phyloP scores from a whole-genome alignment of 805 yeast species.

The Yarrowia keelungensis region DNA sequence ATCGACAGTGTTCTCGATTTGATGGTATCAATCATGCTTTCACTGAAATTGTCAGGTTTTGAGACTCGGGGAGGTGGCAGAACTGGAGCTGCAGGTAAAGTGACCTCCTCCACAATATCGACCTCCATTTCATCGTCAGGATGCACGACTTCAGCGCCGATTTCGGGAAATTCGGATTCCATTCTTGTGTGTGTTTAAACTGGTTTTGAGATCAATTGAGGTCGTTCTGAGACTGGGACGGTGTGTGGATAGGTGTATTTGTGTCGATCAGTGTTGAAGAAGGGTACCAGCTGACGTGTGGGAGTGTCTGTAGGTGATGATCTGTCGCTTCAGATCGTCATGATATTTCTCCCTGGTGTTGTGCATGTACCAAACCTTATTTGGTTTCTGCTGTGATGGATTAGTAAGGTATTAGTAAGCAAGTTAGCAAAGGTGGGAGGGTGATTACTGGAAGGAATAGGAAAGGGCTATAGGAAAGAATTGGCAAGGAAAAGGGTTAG shows the following conservation, averaged over 20 bases:
- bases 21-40: conserved; percentile 1
- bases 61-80: conserved; percentile 3
- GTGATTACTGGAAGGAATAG: no score
- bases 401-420: neutral
- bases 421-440: neutral
- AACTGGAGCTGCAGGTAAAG: conserved; percentile 1
- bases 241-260: no score
- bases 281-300: neutral
- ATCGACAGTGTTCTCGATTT: conserved; percentile 46
- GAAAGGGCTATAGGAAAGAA: no score
- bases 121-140: conserved; percentile 16
- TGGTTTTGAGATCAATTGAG: no score
- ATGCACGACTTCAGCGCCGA: neutral
- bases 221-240: no score
- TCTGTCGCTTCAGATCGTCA: neutral
- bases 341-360: conserved; percentile 15
- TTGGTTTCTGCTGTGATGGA: no score
- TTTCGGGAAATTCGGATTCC: conserved; percentile 36
- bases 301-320: neutral
- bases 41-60: conserved; percentile 8
- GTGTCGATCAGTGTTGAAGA: neutral
- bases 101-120: conserved; percentile 1
- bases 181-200: neutral
- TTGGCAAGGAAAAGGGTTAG: no score
- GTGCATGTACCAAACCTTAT: conserved; percentile 16